Evolutionary conservation across 179 eudicot genomes (phyloP).

Genomic region (Vitellaria paradoxa): DNA sequence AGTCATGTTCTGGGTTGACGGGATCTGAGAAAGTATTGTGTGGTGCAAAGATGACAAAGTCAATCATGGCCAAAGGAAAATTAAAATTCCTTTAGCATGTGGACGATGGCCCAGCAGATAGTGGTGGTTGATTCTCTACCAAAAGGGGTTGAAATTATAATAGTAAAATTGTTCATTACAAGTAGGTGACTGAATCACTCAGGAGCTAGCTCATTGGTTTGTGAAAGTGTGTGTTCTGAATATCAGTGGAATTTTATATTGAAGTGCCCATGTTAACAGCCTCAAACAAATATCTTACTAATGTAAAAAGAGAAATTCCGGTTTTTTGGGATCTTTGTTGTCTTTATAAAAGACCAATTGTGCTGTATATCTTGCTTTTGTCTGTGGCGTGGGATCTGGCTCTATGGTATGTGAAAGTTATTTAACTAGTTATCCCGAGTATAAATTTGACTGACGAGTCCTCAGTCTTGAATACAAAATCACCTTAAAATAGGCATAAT

Average conservation of each 20-base stretch:
- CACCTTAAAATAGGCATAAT: no score
- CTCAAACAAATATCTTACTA: not conserved
- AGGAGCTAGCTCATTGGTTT: conserved; percentile 9
- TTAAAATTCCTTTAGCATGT: conserved; percentile 43
- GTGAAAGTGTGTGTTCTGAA: not conserved
- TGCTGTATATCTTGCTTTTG: not conserved
- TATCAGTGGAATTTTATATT: not conserved
- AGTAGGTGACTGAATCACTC: not conserved
- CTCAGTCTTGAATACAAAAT: no score
- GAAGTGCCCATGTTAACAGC: not conserved
- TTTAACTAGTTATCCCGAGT: not conserved
- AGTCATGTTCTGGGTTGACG: conserved; percentile 54
- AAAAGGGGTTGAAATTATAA: not conserved
- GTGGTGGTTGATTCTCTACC: conserved; percentile 1
- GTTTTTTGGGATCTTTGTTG: not conserved
- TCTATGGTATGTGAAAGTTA: not conserved
- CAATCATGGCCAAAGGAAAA: conserved; percentile 47
- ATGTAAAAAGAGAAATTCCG: not conserved
- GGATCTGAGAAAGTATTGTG: conserved; percentile 62
- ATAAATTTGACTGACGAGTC: no score
- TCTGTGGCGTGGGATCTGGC: not conserved
- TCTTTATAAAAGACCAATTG: not conserved
- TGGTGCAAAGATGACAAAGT: conserved; percentile 48
- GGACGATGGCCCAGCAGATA: not conserved
- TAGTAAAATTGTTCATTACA: not conserved